Percentiles rank a stretch among this genome's conserved stretches.
Evolutionary conservation across 2,329 filamentous ascomycete genomes (phyloP).

Genomic region (Xylariaceae sp.): DNA sequence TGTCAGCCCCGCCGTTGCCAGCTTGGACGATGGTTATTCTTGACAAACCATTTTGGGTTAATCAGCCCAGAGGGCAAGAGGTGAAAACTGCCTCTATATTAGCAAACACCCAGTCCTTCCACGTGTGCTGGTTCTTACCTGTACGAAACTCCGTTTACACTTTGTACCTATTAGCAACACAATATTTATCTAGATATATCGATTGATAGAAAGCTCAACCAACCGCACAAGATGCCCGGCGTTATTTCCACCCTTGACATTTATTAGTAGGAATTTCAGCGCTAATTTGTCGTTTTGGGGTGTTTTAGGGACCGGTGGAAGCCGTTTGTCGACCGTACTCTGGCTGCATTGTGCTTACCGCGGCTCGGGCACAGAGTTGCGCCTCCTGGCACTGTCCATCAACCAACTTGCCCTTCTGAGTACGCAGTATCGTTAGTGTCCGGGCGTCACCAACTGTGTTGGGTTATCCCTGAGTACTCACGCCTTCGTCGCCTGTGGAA

Average conservation of each 20-base stretch:
- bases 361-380: slow-evolving; percentile 2
- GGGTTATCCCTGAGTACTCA: not conserved
- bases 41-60: not conserved
- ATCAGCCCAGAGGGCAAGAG: not conserved
- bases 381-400: not conserved
- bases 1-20: not conserved
- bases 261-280: not conserved
- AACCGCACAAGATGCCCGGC: not conserved
- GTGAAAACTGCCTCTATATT: not conserved
- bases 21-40: not conserved
- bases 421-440: not conserved
- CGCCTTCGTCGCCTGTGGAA: slow-evolving; percentile 4
- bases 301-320: not conserved
- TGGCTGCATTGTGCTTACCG: not conserved
- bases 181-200: not conserved
- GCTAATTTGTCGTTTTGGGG: not conserved
- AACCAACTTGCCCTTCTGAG: slow-evolving; percentile 7
- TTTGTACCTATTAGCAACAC: not conserved
- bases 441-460: not conserved
- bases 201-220: not conserved
- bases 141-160: slow-evolving; percentile 4
- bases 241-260: slow-evolving; percentile 1
- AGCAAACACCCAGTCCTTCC: not conserved
- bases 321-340: not conserved
- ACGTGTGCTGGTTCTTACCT: not conserved